Conservation (phyloP, 345 rosid species). For the Hibiscus tridactylites region DNA sequence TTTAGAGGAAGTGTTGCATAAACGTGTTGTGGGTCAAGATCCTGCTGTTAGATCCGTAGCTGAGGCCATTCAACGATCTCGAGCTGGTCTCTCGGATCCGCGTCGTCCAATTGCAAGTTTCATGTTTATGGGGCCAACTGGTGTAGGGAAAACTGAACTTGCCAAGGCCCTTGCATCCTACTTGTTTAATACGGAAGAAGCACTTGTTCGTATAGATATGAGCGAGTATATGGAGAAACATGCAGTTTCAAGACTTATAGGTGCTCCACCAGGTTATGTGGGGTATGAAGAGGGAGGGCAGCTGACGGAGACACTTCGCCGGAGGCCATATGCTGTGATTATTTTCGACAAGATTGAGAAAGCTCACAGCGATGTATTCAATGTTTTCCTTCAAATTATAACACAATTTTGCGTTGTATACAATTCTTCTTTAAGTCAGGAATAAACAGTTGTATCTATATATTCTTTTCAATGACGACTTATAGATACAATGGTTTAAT, state of each 20-base stretch:
- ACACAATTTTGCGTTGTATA: background rate
- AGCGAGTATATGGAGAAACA: slow-evolving; percentile 99
- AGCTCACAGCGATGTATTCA: slow-evolving; percentile 91
- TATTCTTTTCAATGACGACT: no score
- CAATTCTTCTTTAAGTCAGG: background rate
- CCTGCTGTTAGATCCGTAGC: slow-evolving; percentile 92
- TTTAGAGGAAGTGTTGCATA: slow-evolving; percentile 86
- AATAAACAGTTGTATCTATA: background rate
- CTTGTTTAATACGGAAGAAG: slow-evolving; percentile 94
- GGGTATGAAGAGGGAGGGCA: slow-evolving; percentile 99
- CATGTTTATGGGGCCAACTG: slow-evolving; percentile 99
- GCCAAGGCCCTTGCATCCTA: slow-evolving; percentile 96
- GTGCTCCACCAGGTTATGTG: slow-evolving; percentile 98
- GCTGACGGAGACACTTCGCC: slow-evolving; percentile 77
- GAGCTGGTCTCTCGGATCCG: slow-evolving; percentile 97
- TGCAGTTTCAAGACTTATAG: slow-evolving; percentile 90
- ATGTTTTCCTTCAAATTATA: slow-evolving; percentile 80
- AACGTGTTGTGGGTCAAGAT: slow-evolving; percentile 86
- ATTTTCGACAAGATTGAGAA: slow-evolving; percentile 98
- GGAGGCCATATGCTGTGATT: slow-evolving; percentile 93
- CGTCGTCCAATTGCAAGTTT: slow-evolving; percentile 94
- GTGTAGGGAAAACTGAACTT: slow-evolving; percentile 95
- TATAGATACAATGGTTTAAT: no score
- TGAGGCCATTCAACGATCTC: slow-evolving; percentile 93
- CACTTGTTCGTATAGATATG: slow-evolving; percentile 95